Evolutionary conservation across 257 asterid genomes (phyloP).

Genomic region (Ballota nigra): DNA sequence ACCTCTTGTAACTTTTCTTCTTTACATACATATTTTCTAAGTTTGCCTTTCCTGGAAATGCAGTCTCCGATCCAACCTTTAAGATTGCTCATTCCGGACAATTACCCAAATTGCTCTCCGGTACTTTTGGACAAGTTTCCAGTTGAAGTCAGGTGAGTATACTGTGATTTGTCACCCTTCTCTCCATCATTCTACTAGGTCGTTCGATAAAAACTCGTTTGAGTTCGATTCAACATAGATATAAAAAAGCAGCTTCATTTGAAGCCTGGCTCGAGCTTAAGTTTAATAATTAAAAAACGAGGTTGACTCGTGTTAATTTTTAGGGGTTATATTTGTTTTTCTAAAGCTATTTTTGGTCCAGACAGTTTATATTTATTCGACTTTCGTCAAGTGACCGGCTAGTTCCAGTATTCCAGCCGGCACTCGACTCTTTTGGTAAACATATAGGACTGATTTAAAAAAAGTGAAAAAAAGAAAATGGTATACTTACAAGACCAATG

Average conservation of each 20-base stretch:
- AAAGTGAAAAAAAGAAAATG: too few relatives aligned
- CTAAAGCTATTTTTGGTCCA: too few relatives aligned
- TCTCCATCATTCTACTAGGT: not conserved
- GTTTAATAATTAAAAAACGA: not conserved
- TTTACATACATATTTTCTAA: conserved; percentile 16
- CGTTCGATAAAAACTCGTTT: not conserved
- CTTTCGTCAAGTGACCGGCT: too few relatives aligned
- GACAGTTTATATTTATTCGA: too few relatives aligned
- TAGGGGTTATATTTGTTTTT: not conserved
- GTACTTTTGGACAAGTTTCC: conserved; percentile 87
- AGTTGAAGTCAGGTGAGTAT: conserved; percentile 76
- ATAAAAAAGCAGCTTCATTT: not conserved
- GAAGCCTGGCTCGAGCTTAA: not conserved
- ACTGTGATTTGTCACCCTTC: not conserved
- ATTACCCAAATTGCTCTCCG: conserved; percentile 85
- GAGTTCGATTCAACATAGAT: not conserved
- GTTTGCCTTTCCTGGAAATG: conserved; percentile 26
- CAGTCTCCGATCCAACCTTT: conserved; percentile 97
- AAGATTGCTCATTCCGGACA: conserved; percentile 69
- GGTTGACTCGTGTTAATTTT: not conserved
- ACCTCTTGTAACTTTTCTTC: conserved; percentile 15
- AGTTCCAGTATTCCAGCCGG: too few relatives aligned
- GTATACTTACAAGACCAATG: too few relatives aligned
- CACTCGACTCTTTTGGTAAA: too few relatives aligned
- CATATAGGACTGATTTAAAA: too few relatives aligned